These are phyloP conservation scores for Gymnopilus junonius DNA, from an alignment of 768 basidiomycete species.

Conservation along the genomic window DNA sequence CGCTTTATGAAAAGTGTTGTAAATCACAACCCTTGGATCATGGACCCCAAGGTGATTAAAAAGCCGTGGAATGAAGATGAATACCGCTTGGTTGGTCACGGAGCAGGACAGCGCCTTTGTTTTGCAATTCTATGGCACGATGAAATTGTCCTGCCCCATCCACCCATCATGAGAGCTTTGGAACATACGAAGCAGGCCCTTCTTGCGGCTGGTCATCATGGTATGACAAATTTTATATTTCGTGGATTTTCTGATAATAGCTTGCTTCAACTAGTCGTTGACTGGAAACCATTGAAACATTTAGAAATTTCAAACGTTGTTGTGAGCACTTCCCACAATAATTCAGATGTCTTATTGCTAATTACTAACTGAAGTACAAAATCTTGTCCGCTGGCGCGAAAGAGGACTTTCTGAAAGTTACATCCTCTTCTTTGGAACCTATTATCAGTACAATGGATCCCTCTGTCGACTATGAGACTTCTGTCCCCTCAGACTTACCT, in stretches of 20 bases:
- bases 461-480: conserved; percentile 24
- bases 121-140: conserved; percentile 73
- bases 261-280: conserved; percentile 53
- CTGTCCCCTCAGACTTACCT: conserved; percentile 1
- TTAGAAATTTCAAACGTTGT: conserved; percentile 42
- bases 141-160: conserved; percentile 58
- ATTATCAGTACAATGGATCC: conserved; percentile 51
- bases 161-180: conserved; percentile 66
- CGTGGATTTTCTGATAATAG: neutral
- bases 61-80: conserved; percentile 65
- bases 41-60: conserved; percentile 60
- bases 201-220: conserved; percentile 63
- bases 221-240: conserved; percentile 32
- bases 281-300: conserved; percentile 67
- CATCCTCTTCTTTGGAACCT: conserved; percentile 55
- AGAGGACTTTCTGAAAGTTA: conserved; percentile 47
- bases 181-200: conserved; percentile 60
- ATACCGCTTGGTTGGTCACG: conserved; percentile 62
- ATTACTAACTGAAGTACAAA: conserved; percentile 26
- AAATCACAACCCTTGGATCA: conserved; percentile 63
- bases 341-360: neutral
- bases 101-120: conserved; percentile 45
- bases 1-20: conserved; percentile 68
- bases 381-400: conserved; percentile 53
- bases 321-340: conserved; percentile 35